Percentiles rank a stretch among this genome's conserved stretches.
These are phyloP conservation scores for Chlamydomonas applanata DNA, from an alignment of 139 green algal genomes.

Conservation along the genomic window DNA sequence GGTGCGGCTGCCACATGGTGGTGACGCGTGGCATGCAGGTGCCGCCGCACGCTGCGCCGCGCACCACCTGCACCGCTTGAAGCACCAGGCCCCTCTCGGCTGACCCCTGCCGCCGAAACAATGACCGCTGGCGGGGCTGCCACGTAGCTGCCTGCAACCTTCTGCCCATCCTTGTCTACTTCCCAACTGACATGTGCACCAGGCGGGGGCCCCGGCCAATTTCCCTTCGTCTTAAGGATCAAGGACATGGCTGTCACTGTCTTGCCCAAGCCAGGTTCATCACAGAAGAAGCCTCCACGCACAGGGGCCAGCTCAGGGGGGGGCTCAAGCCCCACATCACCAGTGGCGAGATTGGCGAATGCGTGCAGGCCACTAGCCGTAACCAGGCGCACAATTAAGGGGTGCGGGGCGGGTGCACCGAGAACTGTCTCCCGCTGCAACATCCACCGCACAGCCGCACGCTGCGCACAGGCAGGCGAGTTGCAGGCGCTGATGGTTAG, in stretches of 20 bases:
- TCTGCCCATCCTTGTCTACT: constrained; percentile 10
- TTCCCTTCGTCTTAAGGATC: constrained; percentile 69
- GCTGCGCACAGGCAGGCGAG: too few species aligned
- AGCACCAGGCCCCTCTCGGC: too few species aligned
- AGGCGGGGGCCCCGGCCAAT: constrained; percentile 32
- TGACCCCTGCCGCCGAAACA: neutral
- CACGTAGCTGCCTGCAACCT: constrained; percentile 22
- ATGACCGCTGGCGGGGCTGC: neutral
- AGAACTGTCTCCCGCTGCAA: constrained; percentile 43
- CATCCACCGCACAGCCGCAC: constrained; percentile 71
- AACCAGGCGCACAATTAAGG: constrained; percentile 32
- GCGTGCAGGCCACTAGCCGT: constrained; percentile 24
- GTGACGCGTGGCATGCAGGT: too few species aligned
- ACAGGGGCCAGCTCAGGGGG: constrained; percentile 44
- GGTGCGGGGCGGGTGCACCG: constrained; percentile 28
- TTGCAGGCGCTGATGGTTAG: too few species aligned
- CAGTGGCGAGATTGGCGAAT: constrained; percentile 38
- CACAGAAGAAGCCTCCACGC: constrained; percentile 84
- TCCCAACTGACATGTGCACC: constrained; percentile 10
- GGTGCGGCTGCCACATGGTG: too few species aligned
- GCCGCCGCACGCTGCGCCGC: neutral
- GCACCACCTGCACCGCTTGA: neutral
- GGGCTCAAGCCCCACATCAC: constrained; percentile 30
- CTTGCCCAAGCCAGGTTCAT: constrained; percentile 92
- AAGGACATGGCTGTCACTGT: constrained; percentile 82